phyloP scores from a whole-genome alignment of 2,329 filamentous ascomycete genomes.

The Escovopsis sp. region DNA sequence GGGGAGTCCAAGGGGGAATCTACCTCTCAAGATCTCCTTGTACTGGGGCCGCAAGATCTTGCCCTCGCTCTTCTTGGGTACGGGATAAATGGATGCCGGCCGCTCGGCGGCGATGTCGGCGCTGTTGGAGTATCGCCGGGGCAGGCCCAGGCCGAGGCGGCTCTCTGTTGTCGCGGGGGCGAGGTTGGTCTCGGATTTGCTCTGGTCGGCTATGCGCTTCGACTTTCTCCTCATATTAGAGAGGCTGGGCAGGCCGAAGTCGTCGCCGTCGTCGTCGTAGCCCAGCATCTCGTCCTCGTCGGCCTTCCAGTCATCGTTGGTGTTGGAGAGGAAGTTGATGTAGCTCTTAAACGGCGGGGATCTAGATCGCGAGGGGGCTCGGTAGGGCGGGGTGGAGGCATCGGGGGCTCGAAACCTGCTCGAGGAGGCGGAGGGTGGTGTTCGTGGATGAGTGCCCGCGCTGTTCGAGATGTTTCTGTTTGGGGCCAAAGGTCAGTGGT shows the following conservation, averaged over 20 bases:
- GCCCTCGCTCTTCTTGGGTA: conserved; percentile 75
- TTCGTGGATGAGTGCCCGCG: conserved; percentile 54
- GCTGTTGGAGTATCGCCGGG: conserved; percentile 62
- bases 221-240: conserved; percentile 74
- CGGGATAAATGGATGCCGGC: conserved; percentile 67
- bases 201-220: conserved; percentile 33
- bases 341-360: conserved; percentile 60
- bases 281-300: conserved; percentile 64
- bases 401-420: conserved; percentile 34
- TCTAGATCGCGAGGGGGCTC: conserved; percentile 34
- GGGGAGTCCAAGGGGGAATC: too few species aligned
- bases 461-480: conserved; percentile 42
- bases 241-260: conserved; percentile 87
- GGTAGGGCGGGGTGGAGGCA: conserved; percentile 36
- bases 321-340: conserved; percentile 65
- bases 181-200: conserved; percentile 13
- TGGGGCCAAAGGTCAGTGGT: too few species aligned
- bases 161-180: conserved; percentile 20
- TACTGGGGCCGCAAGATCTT: conserved; percentile 96
- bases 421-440: conserved; percentile 50
- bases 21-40: conserved; percentile 77
- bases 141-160: conserved; percentile 22
- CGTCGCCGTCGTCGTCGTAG: conserved; percentile 78
- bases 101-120: conserved; percentile 89
- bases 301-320: conserved; percentile 67